Evolutionary conservation across 441 rosid species (phyloP), one percentile per base, ranked within the genome.

Genomic region (Daphne laureola): DNA sequence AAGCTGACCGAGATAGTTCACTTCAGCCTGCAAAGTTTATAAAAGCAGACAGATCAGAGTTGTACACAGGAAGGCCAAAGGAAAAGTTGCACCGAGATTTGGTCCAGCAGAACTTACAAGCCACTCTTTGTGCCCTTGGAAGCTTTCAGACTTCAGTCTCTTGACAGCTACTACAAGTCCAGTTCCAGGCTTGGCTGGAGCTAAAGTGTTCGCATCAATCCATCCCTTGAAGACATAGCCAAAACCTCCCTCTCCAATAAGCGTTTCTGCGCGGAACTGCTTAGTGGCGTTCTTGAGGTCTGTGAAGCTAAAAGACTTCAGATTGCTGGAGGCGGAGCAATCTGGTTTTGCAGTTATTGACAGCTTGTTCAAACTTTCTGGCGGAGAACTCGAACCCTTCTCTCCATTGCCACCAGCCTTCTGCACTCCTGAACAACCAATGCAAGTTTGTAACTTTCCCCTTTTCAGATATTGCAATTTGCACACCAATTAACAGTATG

Each of bases 101-200:
- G 4, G 27, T 35, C 14, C 44, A 12, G 25, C 17, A 43, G 57
- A 43, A 49, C 82, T 1, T 82, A 80, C 90, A 76, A 80, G 73
- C 90, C 86, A 83, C 76, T 83, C 80, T 64, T 74, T 80, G 63
- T 83, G 86, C 31, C 90, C 90, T 63, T 83, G 84, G 43, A 63
- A 62, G 58, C 68, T 68, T 43, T 70, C 80, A 0, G 60, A 21
- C 58, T 78, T 75, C 54, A 79, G 83, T 56, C 55, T 82, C 67
- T 82, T 82, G 54, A 82, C 73, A 27, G 90, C 90, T 46, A 83
- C 90, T 13, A 70, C 76, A 50, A 76, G 66, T 15, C 80, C 82
- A 48, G 60, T 60, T 54, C 86, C 90, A 1, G 80, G 80, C 69
- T 60, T 76, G 31, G 90, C 41, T 21, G 90, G 84, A 40, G 67